Evolutionary conservation across 331 rosid genomes (phyloP), one percentile per base, ranked within the genome.

Genomic region (Dryas integrifolia): DNA sequence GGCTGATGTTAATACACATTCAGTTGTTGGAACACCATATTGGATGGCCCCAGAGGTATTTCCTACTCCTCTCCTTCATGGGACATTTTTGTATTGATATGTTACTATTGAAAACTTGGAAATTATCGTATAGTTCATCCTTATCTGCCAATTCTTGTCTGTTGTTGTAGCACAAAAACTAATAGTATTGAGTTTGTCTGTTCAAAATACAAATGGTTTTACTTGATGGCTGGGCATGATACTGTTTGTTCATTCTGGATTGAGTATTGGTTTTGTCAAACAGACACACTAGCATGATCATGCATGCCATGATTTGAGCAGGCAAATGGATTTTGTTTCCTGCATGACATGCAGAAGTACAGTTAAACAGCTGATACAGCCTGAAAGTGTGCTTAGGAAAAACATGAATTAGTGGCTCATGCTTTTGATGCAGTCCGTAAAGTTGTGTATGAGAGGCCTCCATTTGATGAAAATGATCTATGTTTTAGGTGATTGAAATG

Each of bases 11-110:
- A 91, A 95, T 84, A 95, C 99, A n/a, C 99, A 95, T 88, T 95
- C 99, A 44, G 99, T 95, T 82, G 99, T 92, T 77, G 99, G 99
- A 77, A 95, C 99, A 12, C 99, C 99, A 65, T 95, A 95, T 76
- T 95, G 99, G 99, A 95, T 95, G 99, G 99, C 99, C 67, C 99
- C 99, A 41, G 99, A 95, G 99, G 99, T 95, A 35, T 59, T 59
- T 59, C 10, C 13, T 59, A 13, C 35, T 30, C 0, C 35, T 30
- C 35, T 30, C 3, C 35, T 30, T 30, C 2, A 30, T 30, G 35
- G 35, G 35, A 30, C 35, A 30, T 30, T 1, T 1, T 30, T 30
- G 35, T 2, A 30, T 30, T 30, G 35, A 30, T 30, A 30, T 30
- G 2, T 3, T 30, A 30, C 35, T 30, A 30, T 30, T 0, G 35